These are phyloP conservation scores for Plantago elongata DNA, from an alignment of 257 asterid genomes.

Conservation along the genomic window DNA sequence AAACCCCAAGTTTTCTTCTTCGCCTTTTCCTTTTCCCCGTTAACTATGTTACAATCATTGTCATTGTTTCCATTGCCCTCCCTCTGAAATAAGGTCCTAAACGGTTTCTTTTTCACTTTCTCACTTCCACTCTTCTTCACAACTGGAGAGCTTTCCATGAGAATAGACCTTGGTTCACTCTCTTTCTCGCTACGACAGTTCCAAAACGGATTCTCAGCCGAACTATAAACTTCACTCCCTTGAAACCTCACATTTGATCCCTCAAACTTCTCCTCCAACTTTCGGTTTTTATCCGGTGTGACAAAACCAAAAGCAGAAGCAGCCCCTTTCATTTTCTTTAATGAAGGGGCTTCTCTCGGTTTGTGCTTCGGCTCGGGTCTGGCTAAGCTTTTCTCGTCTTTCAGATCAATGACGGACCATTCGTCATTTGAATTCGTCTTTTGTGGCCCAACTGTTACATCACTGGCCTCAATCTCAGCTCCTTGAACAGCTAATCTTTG, in stretches of 20 bases:
- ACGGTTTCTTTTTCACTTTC: constrained; percentile 15
- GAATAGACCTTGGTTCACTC: constrained; percentile 36
- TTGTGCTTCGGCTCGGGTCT: constrained; percentile 30
- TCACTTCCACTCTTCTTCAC: constrained; percentile 35
- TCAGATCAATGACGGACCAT: constrained; percentile 66
- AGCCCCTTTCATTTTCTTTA: constrained; percentile 50
- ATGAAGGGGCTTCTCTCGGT: constrained; percentile 27
- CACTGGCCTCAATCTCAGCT: constrained; percentile 79
- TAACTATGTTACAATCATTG: constrained; percentile 8
- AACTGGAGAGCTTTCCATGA: constrained; percentile 37
- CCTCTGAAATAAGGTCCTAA: constrained; percentile 16
- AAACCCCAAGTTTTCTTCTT: constrained; percentile 55
- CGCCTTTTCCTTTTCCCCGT: constrained; percentile 29
- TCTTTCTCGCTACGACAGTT: constrained; percentile 24
- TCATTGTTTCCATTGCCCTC: constrained; percentile 8
- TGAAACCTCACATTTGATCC: too few species aligned
- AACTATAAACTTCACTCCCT: constrained; percentile 36
- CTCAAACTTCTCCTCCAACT: constrained; percentile 29
- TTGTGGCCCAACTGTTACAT: constrained; percentile 44
- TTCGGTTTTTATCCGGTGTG: constrained; percentile 38
- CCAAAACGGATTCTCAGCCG: constrained; percentile 66
- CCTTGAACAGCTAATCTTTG: constrained; percentile 92
- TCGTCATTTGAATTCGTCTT: constrained; percentile 45
- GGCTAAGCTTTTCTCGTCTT: constrained; percentile 39
- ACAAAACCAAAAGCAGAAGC: constrained; percentile 49